These are phyloP conservation scores for Kandelia obovata DNA, from an alignment of 345 rosid genomes.

Conservation along the genomic window DNA sequence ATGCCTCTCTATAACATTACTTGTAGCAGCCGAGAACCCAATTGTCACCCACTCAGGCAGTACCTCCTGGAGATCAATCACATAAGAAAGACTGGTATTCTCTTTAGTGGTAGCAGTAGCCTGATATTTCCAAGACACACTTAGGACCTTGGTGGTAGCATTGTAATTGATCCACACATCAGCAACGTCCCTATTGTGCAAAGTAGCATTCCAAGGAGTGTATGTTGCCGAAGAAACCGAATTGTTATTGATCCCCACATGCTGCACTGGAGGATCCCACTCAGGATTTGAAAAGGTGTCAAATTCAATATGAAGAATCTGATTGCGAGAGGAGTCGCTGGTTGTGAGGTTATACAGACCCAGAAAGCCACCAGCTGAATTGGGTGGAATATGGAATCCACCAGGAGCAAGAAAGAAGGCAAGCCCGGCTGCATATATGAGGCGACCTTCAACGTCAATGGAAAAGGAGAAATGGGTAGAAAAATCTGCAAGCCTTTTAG, in stretches of 20 bases:
- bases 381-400: conserved; percentile 38
- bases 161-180: conserved; percentile 34
- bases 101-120: conserved; percentile 5
- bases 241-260: conserved; percentile 45
- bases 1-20: conserved; percentile 13
- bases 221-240: conserved; percentile 27
- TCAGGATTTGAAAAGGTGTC: conserved; percentile 23
- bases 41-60: conserved; percentile 36
- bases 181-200: conserved; percentile 31
- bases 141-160: conserved; percentile 25
- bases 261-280: conserved; percentile 35
- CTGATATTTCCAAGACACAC: conserved; percentile 33
- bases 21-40: conserved; percentile 42
- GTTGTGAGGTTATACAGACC: conserved; percentile 35
- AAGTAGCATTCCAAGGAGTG: conserved; percentile 39
- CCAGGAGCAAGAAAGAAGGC: conserved; percentile 41
- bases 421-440: conserved; percentile 15
- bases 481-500: conserved; percentile 31
- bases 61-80: conserved; percentile 22
- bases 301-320: conserved; percentile 31
- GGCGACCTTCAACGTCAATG: conserved; percentile 9
- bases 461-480: conserved; percentile 32
- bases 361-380: conserved; percentile 39
- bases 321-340: conserved; percentile 15
- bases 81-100: conserved; percentile 27